Percentiles rank a stretch among this genome's conserved stretches.
These are phyloP conservation scores for Trametes gibbosa DNA, from an alignment of 768 basidiomycete genomes.

Conservation along the genomic window DNA sequence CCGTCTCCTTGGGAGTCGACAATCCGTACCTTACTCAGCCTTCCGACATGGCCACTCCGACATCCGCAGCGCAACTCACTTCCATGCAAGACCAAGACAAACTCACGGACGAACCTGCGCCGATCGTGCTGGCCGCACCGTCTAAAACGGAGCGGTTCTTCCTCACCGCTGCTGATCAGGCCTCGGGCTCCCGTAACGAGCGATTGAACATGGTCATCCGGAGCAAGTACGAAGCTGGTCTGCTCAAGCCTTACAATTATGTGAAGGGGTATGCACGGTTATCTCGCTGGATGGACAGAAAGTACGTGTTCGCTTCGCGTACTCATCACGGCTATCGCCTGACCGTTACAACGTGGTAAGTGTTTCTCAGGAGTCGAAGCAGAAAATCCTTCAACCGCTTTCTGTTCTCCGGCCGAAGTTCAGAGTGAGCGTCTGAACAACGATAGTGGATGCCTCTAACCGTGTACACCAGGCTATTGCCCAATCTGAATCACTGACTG, in stretches of 20 bases:
- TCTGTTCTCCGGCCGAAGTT: slow-evolving; percentile 85
- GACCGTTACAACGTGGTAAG: slow-evolving; percentile 34
- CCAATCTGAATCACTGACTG: slow-evolving; percentile 64
- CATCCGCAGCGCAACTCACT: slow-evolving; percentile 17
- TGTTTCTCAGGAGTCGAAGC: slow-evolving; percentile 87
- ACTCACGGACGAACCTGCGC: slow-evolving; percentile 40
- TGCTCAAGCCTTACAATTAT: slow-evolving; percentile 95
- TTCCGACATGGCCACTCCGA: slow-evolving; percentile 25
- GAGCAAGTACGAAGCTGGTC: slow-evolving; percentile 94
- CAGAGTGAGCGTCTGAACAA: slow-evolving; percentile 46
- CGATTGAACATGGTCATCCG: slow-evolving; percentile 88
- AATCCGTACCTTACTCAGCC: slow-evolving; percentile 24
- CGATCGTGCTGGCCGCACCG: slow-evolving; percentile 63
- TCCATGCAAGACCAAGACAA: slow-evolving; percentile 28
- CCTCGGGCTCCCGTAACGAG: slow-evolving; percentile 85
- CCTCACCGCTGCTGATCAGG: slow-evolving; percentile 93
- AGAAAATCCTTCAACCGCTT: slow-evolving; percentile 87
- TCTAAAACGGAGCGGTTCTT: slow-evolving; percentile 87
- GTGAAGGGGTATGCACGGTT: slow-evolving; percentile 92
- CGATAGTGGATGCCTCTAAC: not conserved
- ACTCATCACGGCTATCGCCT: not conserved
- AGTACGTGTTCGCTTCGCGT: slow-evolving; percentile 45
- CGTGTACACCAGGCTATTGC: slow-evolving; percentile 58
- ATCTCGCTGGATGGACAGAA: slow-evolving; percentile 92
- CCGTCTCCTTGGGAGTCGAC: slow-evolving; percentile 26